phyloP scores from a whole-genome alignment of 345 rosid species.

The Rhodomyrtus tomentosa region DNA sequence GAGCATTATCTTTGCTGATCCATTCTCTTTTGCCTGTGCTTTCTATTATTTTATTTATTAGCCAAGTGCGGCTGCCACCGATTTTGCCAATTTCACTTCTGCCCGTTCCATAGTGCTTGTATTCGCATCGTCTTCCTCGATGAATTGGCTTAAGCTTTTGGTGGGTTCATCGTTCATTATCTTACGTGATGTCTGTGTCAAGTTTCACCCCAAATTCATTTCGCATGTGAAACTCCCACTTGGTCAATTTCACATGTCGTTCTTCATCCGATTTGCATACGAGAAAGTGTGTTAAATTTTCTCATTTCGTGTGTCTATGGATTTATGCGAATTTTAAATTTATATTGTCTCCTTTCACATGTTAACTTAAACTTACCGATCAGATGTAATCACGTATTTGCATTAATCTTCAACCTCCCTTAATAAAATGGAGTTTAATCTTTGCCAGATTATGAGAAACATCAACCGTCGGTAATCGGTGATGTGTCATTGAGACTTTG shows the following conservation, averaged over 20 bases:
- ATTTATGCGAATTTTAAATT: not conserved
- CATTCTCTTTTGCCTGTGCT: not conserved
- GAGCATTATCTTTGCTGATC: slow-evolving; percentile 19
- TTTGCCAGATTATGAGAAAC: not conserved
- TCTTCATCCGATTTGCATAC: not conserved
- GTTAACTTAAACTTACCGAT: not conserved
- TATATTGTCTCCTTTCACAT: not conserved
- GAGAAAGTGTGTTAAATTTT: not conserved
- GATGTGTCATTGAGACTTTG: not conserved
- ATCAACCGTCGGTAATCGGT: not conserved
- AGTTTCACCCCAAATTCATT: not conserved
- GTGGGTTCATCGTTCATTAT: not conserved
- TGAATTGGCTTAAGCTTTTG: not conserved
- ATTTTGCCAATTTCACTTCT: not conserved
- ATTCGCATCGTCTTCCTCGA: not conserved
- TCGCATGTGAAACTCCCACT: not conserved
- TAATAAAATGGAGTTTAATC: not conserved
- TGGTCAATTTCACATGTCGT: not conserved
- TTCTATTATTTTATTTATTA: not conserved
- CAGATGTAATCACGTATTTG: not conserved
- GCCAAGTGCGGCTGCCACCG: not conserved
- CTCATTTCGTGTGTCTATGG: not conserved
- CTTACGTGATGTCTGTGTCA: not conserved
- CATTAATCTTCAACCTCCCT: not conserved
- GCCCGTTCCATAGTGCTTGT: too few species aligned